phyloP scores from a whole-genome alignment of 352 stramenopile genomes.

The Phytopythium vexans region DNA sequence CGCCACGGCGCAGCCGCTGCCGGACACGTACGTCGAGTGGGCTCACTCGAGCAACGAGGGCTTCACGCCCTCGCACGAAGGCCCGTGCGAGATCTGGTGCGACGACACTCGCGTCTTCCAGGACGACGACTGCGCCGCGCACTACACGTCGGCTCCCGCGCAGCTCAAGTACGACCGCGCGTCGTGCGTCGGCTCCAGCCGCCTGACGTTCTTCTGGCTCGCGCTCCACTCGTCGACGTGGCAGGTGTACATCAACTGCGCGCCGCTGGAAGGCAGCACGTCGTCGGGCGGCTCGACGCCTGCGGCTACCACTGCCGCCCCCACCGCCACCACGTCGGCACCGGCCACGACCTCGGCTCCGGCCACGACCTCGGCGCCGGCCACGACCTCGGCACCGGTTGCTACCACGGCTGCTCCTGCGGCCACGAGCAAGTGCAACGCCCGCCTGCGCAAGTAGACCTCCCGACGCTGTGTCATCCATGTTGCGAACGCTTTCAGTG shows the following conservation, averaged over 20 bases:
- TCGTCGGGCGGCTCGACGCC: constrained; percentile 5
- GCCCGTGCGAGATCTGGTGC: constrained; percentile 38
- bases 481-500: background rate
- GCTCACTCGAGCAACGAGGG: constrained; percentile 25
- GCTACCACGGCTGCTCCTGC: constrained; percentile 10
- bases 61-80: constrained; percentile 26
- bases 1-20: constrained; percentile 20
- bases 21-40: constrained; percentile 28
- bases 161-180: constrained; percentile 22
- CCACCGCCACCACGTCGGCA: background rate
- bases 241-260: constrained; percentile 34
- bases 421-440: constrained; percentile 7
- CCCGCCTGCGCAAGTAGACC: constrained; percentile 1
- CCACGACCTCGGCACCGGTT: constrained; percentile 11
- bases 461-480: background rate
- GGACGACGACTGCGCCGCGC: constrained; percentile 23
- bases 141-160: constrained; percentile 21
- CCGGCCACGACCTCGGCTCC: constrained; percentile 9
- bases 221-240: constrained; percentile 26
- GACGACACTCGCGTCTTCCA: constrained; percentile 30
- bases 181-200: constrained; percentile 17
- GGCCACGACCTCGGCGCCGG: constrained; percentile 12
- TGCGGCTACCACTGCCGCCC: constrained; percentile 12
- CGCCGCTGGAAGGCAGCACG: constrained; percentile 11
- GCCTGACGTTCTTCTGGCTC: constrained; percentile 28